Evolutionary conservation across 768 basidiomycete species (phyloP).

Genomic region (Gloeophyllum trabeum): DNA sequence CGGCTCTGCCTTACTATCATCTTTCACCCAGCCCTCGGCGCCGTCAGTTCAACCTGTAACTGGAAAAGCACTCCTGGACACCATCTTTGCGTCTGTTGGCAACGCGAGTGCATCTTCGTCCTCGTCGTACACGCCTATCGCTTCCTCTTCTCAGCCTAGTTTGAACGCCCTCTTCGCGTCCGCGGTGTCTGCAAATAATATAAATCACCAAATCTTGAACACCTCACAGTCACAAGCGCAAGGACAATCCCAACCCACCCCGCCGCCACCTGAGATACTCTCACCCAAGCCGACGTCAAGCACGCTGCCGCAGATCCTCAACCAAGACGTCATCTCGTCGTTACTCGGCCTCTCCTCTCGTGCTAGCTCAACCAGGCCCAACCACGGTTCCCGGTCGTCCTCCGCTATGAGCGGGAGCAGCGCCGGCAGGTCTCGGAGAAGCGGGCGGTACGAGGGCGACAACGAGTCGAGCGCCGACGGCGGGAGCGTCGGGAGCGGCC

Average conservation of each 20-base stretch:
- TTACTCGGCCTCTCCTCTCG: constrained; percentile 44
- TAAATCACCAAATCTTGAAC: no score
- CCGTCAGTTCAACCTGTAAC: constrained; percentile 20
- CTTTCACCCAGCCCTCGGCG: no score
- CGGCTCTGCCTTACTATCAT: no score
- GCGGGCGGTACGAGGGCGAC: constrained; percentile 22
- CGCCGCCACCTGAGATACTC: constrained; percentile 27
- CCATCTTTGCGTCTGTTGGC: constrained; percentile 65
- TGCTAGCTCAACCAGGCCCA: constrained; percentile 17
- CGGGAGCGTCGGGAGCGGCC: constrained; percentile 16
- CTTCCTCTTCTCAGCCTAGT: constrained; percentile 8
- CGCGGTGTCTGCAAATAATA: no score
- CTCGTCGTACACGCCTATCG: constrained; percentile 11
- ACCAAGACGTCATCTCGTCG: constrained; percentile 56
- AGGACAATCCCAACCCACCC: no score
- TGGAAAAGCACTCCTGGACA: constrained; percentile 51
- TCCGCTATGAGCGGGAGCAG: constrained; percentile 16
- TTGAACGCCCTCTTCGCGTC: no score
- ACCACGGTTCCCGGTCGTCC: constrained; percentile 16
- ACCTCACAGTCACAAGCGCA: no score
- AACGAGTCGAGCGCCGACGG: constrained; percentile 21
- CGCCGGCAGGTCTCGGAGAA: constrained; percentile 11
- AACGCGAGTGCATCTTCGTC: constrained; percentile 13
- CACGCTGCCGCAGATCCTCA: constrained; percentile 52
- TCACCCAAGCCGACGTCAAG: constrained; percentile 46